A percentile compares a stretch with the other conserved stretches of the same genome.
Evolutionary conservation across 371 early-diverging fungal genomes (phyloP).

Genomic region (Apophysomyces sp.): DNA sequence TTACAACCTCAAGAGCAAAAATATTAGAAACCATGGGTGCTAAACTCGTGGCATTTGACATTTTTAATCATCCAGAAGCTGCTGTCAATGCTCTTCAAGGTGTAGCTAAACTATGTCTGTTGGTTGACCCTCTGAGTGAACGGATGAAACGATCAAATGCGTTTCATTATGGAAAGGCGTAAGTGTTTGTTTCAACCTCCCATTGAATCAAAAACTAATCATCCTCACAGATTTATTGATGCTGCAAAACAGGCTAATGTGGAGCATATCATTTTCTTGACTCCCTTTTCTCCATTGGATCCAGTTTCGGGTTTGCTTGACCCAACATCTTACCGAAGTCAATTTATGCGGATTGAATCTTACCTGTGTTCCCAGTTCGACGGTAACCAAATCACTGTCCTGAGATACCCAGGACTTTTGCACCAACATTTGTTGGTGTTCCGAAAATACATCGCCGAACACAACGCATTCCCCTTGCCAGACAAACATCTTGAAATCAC

Average conservation of each 20-base stretch:
- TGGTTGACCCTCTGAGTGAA: conserved; percentile 47
- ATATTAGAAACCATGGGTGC: conserved; percentile 34
- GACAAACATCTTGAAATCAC: conserved; percentile 39
- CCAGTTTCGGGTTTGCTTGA: conserved; percentile 14
- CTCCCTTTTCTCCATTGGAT: conserved; percentile 44
- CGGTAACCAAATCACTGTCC: conserved; percentile 32
- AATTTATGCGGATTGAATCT: conserved; percentile 44
- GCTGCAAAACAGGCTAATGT: conserved; percentile 47
- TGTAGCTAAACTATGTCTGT: conserved; percentile 38
- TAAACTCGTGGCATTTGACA: conserved; percentile 37
- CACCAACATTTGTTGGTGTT: conserved; percentile 48
- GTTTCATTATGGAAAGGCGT: conserved; percentile 43
- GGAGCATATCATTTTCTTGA: conserved; percentile 45
- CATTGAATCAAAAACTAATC: not conserved
- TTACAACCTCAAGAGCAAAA: conserved; percentile 32
- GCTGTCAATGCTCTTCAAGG: conserved; percentile 40
- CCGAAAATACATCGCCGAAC: conserved; percentile 45
- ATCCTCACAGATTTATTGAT: conserved; percentile 37
- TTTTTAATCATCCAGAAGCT: conserved; percentile 29
- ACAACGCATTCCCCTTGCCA: conserved; percentile 47
- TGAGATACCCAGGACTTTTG: conserved; percentile 51
- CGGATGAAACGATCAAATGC: conserved; percentile 44
- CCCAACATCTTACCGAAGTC: conserved; percentile 33
- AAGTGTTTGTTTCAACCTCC: conserved; percentile 17
- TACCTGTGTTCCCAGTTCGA: conserved; percentile 38